Conservation (phyloP, 768 basidiomycete species). For the Leucosporidium scottii region DNA sequence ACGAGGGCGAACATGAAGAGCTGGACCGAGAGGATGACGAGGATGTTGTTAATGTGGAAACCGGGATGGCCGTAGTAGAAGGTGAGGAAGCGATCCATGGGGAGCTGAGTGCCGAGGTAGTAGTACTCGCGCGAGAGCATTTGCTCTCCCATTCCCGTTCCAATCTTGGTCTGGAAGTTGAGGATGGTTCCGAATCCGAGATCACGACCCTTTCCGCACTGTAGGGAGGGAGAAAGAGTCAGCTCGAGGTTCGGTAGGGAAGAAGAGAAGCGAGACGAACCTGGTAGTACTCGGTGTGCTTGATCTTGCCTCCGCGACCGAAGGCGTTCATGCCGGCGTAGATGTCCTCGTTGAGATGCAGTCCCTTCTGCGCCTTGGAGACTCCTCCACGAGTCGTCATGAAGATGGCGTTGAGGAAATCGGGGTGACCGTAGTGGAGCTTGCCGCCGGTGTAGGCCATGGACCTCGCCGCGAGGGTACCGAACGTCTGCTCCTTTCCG, state of each 20-base stretch:
- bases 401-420: conserved; percentile 95
- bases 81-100: conserved; percentile 95
- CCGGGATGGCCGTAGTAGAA: conserved; percentile 99
- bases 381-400: conserved; percentile 98
- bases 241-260: background rate
- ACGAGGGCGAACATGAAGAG: conserved; percentile 90
- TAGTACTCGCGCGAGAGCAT: conserved; percentile 99
- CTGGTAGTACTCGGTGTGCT: conserved; percentile 99
- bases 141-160: conserved; percentile 99
- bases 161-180: conserved; percentile 99
- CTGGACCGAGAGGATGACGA: conserved; percentile 94
- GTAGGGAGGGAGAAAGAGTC: background rate
- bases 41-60: conserved; percentile 99
- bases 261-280: background rate
- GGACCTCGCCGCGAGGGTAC: conserved; percentile 89
- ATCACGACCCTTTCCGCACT: conserved; percentile 94
- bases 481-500: conserved; percentile 99
- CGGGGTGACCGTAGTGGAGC: conserved; percentile 97
- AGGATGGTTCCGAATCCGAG: conserved; percentile 97
- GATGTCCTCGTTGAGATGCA: conserved; percentile 99
- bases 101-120: conserved; percentile 94
- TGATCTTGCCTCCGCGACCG: conserved; percentile 92
- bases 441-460: conserved; percentile 98
- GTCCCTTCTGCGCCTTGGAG: conserved; percentile 96
- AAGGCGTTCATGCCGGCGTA: conserved; percentile 99